Conservation (phyloP, 129 eudicot genomes). For the Chrysanthemum lavandulifolium region DNA sequence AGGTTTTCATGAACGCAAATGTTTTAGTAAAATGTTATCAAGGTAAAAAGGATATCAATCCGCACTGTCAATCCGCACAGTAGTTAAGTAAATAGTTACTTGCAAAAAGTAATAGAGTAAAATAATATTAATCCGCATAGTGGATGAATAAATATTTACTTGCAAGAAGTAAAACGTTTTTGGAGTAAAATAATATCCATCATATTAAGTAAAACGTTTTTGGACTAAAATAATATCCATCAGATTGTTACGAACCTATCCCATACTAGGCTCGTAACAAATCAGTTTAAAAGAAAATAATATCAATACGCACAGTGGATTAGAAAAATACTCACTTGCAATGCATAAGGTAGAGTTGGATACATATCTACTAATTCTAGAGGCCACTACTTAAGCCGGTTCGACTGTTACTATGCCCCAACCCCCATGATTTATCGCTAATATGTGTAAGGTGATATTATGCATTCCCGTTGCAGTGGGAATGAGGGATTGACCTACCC, state of each 20-base stretch:
- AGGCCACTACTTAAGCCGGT: neutral
- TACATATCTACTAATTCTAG: neutral
- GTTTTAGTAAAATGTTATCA: too few species aligned
- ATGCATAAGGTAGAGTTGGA: neutral
- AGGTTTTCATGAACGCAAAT: neutral
- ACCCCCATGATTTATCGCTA: neutral
- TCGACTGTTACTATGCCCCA: neutral
- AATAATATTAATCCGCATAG: too few species aligned
- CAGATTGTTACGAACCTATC: too few species aligned
- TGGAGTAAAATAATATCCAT: too few species aligned
- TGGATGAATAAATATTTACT: too few species aligned
- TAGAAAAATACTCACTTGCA: too few species aligned
- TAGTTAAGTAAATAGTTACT: too few species aligned
- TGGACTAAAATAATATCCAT: too few species aligned
- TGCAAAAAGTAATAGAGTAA: too few species aligned
- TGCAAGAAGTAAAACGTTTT: too few species aligned
- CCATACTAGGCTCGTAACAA: too few species aligned
- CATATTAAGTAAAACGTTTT: too few species aligned
- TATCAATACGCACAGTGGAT: neutral
- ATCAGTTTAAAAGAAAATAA: neutral
- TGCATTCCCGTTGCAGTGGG: neutral
- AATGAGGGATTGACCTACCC: neutral
- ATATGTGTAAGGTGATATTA: neutral
- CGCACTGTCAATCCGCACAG: neutral
- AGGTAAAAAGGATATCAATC: neutral